Conservation (phyloP, 345 rosid genomes). For the Mallotus nudiflorus region DNA sequence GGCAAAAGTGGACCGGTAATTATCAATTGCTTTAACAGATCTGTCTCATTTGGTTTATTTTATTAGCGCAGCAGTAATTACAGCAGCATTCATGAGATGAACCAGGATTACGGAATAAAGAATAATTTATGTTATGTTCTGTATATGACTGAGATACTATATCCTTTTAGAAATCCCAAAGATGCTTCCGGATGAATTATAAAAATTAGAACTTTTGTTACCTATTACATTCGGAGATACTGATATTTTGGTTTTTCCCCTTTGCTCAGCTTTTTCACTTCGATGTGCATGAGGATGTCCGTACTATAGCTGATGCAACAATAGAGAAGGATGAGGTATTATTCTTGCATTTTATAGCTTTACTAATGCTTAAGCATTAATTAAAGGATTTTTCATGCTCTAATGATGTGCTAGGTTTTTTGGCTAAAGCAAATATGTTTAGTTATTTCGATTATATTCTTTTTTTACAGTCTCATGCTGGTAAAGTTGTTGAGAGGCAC, state of each 20-base stretch:
- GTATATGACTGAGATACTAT: no score
- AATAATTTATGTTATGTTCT: not conserved
- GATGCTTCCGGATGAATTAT: not conserved
- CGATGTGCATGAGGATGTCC: constrained; percentile 97
- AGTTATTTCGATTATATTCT: not conserved
- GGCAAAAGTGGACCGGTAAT: constrained; percentile 99
- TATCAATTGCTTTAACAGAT: constrained; percentile 6
- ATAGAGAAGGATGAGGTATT: constrained; percentile 95
- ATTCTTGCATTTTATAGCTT: not conserved
- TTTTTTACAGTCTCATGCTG: constrained; percentile 84
- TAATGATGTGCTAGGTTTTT: not conserved
- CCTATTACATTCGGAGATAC: no score
- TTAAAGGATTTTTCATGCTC: no score
- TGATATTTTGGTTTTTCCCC: not conserved
- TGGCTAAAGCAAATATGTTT: not conserved
- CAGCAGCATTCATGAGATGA: not conserved
- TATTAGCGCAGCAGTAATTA: not conserved
- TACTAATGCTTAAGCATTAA: not conserved
- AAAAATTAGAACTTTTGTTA: not conserved
- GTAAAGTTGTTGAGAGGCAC: constrained; percentile 99
- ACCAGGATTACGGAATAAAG: not conserved
- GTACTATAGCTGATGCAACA: constrained; percentile 95
- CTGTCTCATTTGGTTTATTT: not conserved
- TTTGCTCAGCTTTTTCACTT: constrained; percentile 87
- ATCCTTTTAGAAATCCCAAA: not conserved